Percentiles rank a stretch among this genome's conserved stretches.
Evolutionary conservation across 306 rosid genomes (phyloP).

Genomic region (Malus orientalis): DNA sequence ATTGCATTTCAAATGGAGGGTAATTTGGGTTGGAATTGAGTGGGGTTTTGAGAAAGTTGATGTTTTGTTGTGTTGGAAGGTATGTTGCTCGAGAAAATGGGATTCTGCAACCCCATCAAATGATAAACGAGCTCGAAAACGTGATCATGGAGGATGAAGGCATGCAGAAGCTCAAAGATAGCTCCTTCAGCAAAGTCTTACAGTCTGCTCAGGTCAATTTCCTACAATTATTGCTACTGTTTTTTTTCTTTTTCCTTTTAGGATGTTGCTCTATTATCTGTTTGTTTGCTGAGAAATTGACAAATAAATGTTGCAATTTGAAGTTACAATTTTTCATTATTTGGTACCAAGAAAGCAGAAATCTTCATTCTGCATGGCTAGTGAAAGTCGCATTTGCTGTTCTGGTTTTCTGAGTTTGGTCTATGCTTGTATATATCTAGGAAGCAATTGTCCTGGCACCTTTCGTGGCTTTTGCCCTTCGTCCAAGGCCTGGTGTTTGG

Average conservation of each 20-base stretch:
- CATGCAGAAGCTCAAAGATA: constrained; percentile 26
- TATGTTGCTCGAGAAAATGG: constrained; percentile 41
- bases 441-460: constrained; percentile 77
- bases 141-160: constrained; percentile 26
- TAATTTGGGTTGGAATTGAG: neutral
- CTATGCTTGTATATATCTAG: constrained; percentile 13
- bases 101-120: constrained; percentile 35
- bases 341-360: neutral
- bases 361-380: neutral
- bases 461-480: constrained; percentile 67
- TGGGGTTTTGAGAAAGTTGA: neutral
- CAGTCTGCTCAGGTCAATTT: constrained; percentile 39
- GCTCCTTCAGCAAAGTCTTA: constrained; percentile 37
- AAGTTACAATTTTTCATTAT: neutral
- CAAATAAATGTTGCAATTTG: neutral
- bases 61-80: constrained; percentile 18
- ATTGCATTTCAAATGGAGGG: neutral
- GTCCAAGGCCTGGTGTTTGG: constrained; percentile 79
- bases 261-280: neutral
- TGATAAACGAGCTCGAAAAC: constrained; percentile 23
- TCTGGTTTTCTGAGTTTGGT: neutral
- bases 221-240: too few species aligned
- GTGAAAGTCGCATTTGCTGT: too few species aligned
- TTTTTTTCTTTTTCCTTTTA: neutral
- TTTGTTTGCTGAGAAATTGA: neutral